These are phyloP conservation scores for Marasmius fiardii DNA, from an alignment of 1,284 basidiomycete genomes.

Conservation along the genomic window DNA sequence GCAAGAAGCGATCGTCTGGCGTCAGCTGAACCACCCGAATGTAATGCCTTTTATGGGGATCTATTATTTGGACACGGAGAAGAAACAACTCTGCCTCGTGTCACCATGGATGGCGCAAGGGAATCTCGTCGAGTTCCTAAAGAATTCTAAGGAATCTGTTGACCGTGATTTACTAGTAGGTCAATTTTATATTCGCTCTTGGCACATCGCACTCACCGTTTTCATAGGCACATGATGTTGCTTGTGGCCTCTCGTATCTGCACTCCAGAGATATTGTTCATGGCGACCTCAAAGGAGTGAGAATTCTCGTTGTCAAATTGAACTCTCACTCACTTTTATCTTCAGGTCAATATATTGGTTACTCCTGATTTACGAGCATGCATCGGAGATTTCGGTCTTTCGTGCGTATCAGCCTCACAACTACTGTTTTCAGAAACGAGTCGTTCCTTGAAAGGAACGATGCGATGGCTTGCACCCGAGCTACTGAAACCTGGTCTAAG, in stretches of 20 bases:
- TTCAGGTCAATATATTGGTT: slow-evolving; percentile 1
- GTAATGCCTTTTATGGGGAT: too few species aligned
- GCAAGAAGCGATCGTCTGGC: too few species aligned
- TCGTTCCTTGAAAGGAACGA: background rate
- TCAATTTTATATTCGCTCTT: background rate
- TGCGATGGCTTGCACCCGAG: slow-evolving; percentile 4
- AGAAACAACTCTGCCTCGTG: slow-evolving; percentile 9
- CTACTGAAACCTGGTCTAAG: background rate
- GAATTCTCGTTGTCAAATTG: background rate
- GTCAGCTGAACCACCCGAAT: too few species aligned
- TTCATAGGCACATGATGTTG: background rate
- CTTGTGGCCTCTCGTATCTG: background rate
- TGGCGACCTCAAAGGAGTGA: background rate
- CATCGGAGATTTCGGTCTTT: slow-evolving; percentile 1
- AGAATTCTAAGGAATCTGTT: background rate
- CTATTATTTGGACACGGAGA: too few species aligned
- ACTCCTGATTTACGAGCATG: too few species aligned
- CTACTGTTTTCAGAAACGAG: background rate
- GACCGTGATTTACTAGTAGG: background rate
- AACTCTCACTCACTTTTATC: background rate
- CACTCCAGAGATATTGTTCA: background rate
- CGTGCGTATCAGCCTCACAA: background rate
- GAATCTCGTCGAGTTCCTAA: slow-evolving; percentile 1
- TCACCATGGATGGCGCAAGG: slow-evolving; percentile 6
- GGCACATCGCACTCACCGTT: background rate